Conservation (phyloP, 139 green algal species). For the Coelastrella sp. region DNA sequence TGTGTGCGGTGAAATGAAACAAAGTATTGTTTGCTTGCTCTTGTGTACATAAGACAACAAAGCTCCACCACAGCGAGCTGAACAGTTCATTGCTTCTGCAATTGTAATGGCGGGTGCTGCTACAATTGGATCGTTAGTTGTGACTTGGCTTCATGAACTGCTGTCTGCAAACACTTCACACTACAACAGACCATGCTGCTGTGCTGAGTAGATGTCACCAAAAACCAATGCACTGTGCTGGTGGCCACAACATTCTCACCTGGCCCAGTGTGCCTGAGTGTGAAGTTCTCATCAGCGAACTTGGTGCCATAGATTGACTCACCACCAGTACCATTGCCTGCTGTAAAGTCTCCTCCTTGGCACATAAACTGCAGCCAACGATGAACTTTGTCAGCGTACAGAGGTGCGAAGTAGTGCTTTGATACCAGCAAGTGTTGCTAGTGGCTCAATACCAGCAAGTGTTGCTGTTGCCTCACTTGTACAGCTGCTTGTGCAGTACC, state of each 20-base stretch:
- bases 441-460: not conserved
- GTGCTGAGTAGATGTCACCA: too few species aligned
- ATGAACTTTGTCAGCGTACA: not conserved
- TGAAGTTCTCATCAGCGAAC: constrained; percentile 85
- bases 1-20: not conserved
- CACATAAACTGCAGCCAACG: constrained; percentile 72
- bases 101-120: too few species aligned
- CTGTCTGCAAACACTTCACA: too few species aligned
- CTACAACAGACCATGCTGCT: too few species aligned
- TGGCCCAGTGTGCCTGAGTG: constrained; percentile 81
- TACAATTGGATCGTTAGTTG: too few species aligned
- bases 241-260: constrained; percentile 63
- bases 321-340: constrained; percentile 83
- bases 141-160: too few species aligned
- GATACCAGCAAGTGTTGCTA: too few species aligned
- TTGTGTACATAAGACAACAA: too few species aligned
- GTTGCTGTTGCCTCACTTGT: not conserved
- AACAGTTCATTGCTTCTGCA: too few species aligned
- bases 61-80: too few species aligned
- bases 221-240: too few species aligned
- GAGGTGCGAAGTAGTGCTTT: not conserved
- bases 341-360: constrained; percentile 78
- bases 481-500: too few species aligned
- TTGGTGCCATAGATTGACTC: constrained; percentile 89
- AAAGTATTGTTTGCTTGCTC: not conserved